Conservation (phyloP, 2,329 filamentous ascomycete species). For the Nemania sp. region DNA sequence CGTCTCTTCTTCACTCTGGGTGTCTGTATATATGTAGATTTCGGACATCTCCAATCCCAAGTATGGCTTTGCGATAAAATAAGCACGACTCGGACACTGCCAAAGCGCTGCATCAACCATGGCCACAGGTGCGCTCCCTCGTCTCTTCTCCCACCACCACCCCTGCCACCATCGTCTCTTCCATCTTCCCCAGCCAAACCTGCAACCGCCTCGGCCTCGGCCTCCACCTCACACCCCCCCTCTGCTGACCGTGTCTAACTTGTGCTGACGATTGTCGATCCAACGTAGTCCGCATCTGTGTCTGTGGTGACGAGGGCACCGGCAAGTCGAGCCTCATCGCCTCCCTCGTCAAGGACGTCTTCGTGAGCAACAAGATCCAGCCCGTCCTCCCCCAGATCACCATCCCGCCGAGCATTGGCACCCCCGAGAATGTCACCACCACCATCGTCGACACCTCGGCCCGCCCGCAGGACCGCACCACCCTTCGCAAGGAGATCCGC, state of each 20-base stretch:
- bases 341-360: conserved; percentile 95
- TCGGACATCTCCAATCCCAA: neutral
- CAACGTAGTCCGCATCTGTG: conserved; percentile 80
- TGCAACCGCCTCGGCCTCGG: neutral
- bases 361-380: conserved; percentile 94
- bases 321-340: conserved; percentile 93
- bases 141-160: neutral
- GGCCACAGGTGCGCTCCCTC: conserved; percentile 37
- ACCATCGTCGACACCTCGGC: conserved; percentile 98
- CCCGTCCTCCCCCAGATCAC: conserved; percentile 93
- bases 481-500: conserved; percentile 88
- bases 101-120: conserved; percentile 27
- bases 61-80: conserved; percentile 31
- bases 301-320: conserved; percentile 95
- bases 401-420: conserved; percentile 88
- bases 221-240: too few relatives aligned
- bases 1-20: neutral
- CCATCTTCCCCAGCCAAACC: too few relatives aligned
- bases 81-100: conserved; percentile 15
- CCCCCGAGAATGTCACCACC: conserved; percentile 94
- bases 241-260: neutral
- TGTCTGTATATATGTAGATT: neutral
- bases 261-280: conserved; percentile 6
- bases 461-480: conserved; percentile 88
- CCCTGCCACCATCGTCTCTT: neutral